These are phyloP conservation scores for Moesziomyces antarcticus DNA, from an alignment of 1,284 basidiomycete genomes.

Conservation along the genomic window DNA sequence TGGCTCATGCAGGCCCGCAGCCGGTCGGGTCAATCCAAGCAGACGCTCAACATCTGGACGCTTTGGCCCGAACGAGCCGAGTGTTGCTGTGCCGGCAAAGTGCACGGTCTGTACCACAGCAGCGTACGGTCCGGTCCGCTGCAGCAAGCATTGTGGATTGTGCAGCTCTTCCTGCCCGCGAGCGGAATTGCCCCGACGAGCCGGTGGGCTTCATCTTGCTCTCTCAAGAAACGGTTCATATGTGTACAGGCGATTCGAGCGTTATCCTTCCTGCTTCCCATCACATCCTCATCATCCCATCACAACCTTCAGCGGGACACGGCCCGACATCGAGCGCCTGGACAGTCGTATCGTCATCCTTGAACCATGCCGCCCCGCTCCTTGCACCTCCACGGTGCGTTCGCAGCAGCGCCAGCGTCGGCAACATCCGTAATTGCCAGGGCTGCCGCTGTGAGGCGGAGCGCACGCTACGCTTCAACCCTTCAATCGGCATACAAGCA, in stretches of 20 bases:
- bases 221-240: not conserved
- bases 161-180: too few species aligned
- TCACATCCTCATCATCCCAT: constrained; percentile 1
- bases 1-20: too few species aligned
- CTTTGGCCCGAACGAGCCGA: not conserved
- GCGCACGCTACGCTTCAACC: constrained; percentile 12
- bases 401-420: not conserved
- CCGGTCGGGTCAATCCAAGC: not conserved
- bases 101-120: too few species aligned
- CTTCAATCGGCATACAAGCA: constrained; percentile 14
- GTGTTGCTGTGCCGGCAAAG: not conserved
- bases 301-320: not conserved
- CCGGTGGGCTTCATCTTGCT: not conserved
- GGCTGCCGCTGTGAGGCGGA: constrained; percentile 2
- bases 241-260: too few species aligned
- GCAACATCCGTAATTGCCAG: not conserved
- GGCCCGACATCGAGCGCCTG: not conserved
- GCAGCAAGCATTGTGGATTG: too few species aligned
- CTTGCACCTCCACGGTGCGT: constrained; percentile 1
- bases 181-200: not conserved
- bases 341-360: not conserved
- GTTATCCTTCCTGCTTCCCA: not conserved
- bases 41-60: not conserved
- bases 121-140: too few species aligned
- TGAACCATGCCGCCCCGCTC: constrained; percentile 13